Conservation (phyloP, 352 stramenopile species). For the Phytophthora europaea region DNA sequence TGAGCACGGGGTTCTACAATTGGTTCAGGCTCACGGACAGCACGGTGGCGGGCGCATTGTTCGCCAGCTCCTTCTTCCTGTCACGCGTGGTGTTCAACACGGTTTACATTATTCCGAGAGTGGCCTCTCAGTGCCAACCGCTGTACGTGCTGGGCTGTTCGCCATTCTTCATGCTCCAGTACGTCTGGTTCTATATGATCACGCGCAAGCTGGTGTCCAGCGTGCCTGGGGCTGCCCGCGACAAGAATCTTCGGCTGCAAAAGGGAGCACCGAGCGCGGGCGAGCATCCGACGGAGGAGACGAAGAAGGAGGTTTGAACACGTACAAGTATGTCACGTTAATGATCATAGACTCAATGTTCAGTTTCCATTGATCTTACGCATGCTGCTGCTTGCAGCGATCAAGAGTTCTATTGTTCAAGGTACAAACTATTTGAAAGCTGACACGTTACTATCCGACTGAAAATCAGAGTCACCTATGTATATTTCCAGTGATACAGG, state of each 20-base stretch:
- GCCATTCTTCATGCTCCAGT: slow-evolving; percentile 81
- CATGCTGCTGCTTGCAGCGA: too few relatives aligned
- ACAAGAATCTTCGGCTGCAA: slow-evolving; percentile 8
- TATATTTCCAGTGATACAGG: too few relatives aligned
- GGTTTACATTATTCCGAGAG: slow-evolving; percentile 65
- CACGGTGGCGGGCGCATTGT: slow-evolving; percentile 60
- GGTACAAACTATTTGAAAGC: too few relatives aligned
- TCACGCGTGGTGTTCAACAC: slow-evolving; percentile 81
- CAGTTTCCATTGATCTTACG: too few relatives aligned
- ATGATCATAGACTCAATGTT: too few relatives aligned
- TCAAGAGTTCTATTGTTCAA: too few relatives aligned
- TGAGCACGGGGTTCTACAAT: slow-evolving; percentile 87
- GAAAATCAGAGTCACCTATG: too few relatives aligned
- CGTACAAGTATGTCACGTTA: too few relatives aligned
- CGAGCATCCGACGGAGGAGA: slow-evolving; percentile 7
- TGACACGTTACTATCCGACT: too few relatives aligned
- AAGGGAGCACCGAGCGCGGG: not conserved
- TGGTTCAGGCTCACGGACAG: slow-evolving; percentile 81
- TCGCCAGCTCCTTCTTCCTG: slow-evolving; percentile 72
- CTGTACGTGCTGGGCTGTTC: slow-evolving; percentile 64
- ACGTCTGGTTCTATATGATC: slow-evolving; percentile 85
- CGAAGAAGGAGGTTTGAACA: slow-evolving; percentile 24
- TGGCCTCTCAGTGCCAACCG: slow-evolving; percentile 52
- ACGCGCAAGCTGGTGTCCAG: slow-evolving; percentile 54
- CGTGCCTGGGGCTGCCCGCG: not conserved